phyloP scores from a whole-genome alignment of 495 filamentous ascomycete genomes.

The Recurvomyces mirabilis region DNA sequence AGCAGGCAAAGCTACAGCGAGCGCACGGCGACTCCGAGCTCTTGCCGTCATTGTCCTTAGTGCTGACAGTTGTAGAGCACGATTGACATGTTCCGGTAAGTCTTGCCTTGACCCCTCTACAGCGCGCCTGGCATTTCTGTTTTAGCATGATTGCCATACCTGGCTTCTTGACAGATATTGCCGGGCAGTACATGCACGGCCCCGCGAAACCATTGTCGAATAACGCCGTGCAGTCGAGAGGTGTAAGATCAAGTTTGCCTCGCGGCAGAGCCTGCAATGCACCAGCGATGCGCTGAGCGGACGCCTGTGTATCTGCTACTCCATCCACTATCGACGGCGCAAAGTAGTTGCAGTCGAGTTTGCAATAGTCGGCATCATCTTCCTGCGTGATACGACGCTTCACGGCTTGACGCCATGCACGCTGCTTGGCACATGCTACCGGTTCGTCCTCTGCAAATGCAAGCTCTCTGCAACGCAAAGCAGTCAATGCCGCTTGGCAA shows the following conservation, averaged over 20 bases:
- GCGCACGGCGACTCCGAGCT: conserved; percentile 5
- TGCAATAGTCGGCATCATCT: conserved; percentile 3
- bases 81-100: conserved; percentile 7
- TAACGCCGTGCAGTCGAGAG: background rate
- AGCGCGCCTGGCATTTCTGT: background rate
- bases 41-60: background rate
- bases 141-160: background rate
- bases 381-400: background rate
- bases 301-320: conserved; percentile 24
- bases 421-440: conserved; percentile 2
- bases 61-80: conserved; percentile 8
- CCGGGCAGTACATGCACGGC: conserved; percentile 8
- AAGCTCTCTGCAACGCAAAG: conserved; percentile 2
- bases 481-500: background rate
- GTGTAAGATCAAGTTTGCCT: background rate
- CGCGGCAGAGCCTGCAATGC: conserved; percentile 15
- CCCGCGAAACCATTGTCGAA: conserved; percentile 7
- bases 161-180: too few relatives aligned
- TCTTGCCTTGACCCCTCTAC: background rate
- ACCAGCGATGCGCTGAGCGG: conserved; percentile 26
- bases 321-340: conserved; percentile 18
- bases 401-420: background rate
- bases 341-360: conserved; percentile 16
- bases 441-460: background rate
- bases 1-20: conserved; percentile 19